Conservation (phyloP, 2,329 filamentous ascomycete genomes). For the Colletotrichum nymphaeae region DNA sequence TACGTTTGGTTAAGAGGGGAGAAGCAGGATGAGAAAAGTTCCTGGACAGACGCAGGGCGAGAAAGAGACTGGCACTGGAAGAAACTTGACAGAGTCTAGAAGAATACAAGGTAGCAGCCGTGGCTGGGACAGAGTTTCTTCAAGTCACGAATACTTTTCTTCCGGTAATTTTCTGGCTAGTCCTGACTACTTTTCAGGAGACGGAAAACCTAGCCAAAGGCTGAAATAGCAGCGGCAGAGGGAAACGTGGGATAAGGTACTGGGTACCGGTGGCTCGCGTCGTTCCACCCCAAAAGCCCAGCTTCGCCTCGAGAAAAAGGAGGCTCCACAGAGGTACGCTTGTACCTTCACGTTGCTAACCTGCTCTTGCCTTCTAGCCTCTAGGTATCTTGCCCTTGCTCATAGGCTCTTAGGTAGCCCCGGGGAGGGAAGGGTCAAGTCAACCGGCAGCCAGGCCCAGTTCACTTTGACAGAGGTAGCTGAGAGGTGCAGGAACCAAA, state of each 20-base stretch:
- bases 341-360: neutral
- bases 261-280: neutral
- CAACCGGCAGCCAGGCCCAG: slow-evolving; percentile 5
- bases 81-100: neutral
- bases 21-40: neutral
- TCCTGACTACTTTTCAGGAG: neutral
- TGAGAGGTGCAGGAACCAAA: neutral
- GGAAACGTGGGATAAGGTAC: neutral
- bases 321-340: neutral
- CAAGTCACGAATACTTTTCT: neutral
- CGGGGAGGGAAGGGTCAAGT: neutral
- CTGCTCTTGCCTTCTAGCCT: neutral
- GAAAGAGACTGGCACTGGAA: neutral
- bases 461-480: neutral
- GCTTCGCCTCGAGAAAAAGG: neutral
- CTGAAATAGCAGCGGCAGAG: neutral
- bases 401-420: neutral
- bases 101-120: neutral
- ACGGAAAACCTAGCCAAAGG: neutral
- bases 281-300: neutral
- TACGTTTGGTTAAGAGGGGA: neutral
- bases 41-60: neutral
- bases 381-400: neutral
- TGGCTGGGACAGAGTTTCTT: slow-evolving; percentile 2
- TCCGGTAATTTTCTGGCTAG: neutral